Conservation (phyloP, 768 basidiomycete species). For the Mycena belliarum region DNA sequence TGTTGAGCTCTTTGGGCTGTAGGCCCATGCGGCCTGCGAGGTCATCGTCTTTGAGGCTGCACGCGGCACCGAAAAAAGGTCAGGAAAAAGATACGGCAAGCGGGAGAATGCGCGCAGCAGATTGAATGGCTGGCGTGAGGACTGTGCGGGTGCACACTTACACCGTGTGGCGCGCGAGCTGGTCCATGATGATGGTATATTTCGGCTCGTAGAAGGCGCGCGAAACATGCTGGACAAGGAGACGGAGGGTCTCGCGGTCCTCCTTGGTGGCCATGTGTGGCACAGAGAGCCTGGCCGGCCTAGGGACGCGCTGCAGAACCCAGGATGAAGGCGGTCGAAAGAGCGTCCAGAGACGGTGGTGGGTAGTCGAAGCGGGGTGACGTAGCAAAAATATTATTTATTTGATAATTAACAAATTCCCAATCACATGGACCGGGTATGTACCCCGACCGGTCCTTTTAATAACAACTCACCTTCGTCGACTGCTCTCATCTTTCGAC, state of each 20-base stretch:
- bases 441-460: too few species aligned
- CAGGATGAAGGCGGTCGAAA: background rate
- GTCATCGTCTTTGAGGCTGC: slow-evolving; percentile 91
- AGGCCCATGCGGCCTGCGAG: slow-evolving; percentile 88
- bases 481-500: slow-evolving; percentile 1
- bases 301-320: slow-evolving; percentile 5
- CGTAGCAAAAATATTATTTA: too few species aligned
- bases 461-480: background rate
- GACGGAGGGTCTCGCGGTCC: slow-evolving; percentile 78
- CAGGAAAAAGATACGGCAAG: slow-evolving; percentile 25
- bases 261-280: slow-evolving; percentile 72
- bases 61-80: slow-evolving; percentile 28
- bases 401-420: too few species aligned
- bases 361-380: background rate
- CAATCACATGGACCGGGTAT: background rate
- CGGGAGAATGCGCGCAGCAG: slow-evolving; percentile 15
- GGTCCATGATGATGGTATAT: slow-evolving; percentile 90
- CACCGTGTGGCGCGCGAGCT: slow-evolving; percentile 91
- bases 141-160: slow-evolving; percentile 56
- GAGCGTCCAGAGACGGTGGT: background rate
- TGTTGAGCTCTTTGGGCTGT: slow-evolving; percentile 87
- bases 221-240: slow-evolving; percentile 90
- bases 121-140: slow-evolving; percentile 9
- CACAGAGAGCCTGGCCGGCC: slow-evolving; percentile 14
- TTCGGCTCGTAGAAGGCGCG: slow-evolving; percentile 95